Base-by-base conservation (phyloP, 164 flowering plant genomes). In the Magnolia changhungtana region DNA sequence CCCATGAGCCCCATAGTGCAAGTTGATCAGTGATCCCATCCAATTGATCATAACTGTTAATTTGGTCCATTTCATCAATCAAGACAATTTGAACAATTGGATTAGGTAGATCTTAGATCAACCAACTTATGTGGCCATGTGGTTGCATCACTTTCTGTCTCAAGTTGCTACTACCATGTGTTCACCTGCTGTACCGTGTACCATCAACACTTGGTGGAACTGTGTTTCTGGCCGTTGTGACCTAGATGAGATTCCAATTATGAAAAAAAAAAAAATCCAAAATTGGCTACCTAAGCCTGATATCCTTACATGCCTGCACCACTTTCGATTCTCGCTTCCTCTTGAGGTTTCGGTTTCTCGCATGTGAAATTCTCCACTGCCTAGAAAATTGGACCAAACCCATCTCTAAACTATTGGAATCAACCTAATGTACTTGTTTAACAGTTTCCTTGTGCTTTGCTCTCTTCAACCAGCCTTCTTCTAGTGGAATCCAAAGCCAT, bases 331-430 rank as follows among this genome's bases (percentile, higher is more conserved):
- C 98, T 88, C 69, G 94, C 96, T 19, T 84, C 87, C 77, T 90
- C 93, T 50, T 90, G 89, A 69, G 87, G 98, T 85, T 93, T 86
- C 79, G 90, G 50, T 14, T 81, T 89, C 69, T 88, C 89, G 0
- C 86, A 82, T 29, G 89, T 87, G 75, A 92, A 96, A 49, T 80
- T 90, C 73, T 82, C 87, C 81, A 96, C 80, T 19, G 98, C 86
- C 86, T 93, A 88, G 78, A 96, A 96, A 55, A 94, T 93, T 1
- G 95, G 98, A 37, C 72, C 51, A 96, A 80, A 64, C 99, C 99
- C 4, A 88, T 88, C 75, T 94, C 92, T 70, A 96, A 78, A 75
- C 92, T 91, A 52, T 78, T 84, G 2, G 95, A 90, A 76, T 94
- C 93, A 10, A 92, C 91, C 70, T 81, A 82, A n/a, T 91, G 86